Conservation (phyloP, 345 rosid genomes). For the Eutrema japonicum region DNA sequence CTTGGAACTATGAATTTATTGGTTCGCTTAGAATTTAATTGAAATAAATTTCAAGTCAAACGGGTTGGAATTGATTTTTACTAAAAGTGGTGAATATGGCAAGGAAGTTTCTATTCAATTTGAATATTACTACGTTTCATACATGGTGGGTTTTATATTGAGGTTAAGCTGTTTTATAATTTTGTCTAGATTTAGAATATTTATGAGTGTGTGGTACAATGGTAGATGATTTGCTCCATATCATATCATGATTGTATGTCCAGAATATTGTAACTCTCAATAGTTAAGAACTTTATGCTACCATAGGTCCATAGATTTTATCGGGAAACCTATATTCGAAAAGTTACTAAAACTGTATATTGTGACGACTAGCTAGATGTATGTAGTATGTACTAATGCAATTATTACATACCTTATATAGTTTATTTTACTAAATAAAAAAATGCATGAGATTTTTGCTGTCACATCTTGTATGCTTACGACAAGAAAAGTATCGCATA, state of each 20-base stretch:
- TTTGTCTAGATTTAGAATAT: not conserved
- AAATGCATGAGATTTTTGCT: not conserved
- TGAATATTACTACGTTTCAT: not conserved
- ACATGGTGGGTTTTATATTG: not conserved
- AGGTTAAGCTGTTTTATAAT: not conserved
- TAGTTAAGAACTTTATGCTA: not conserved
- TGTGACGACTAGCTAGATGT: not conserved
- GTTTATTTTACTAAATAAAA: not conserved
- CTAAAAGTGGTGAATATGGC: not conserved
- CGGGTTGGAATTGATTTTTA: constrained; percentile 9
- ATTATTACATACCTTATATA: not conserved
- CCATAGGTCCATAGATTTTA: not conserved
- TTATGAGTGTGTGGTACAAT: not conserved
- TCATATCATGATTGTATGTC: constrained; percentile 6
- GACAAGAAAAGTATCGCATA: constrained; percentile 37
- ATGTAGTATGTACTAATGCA: not conserved
- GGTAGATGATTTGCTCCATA: constrained; percentile 10
- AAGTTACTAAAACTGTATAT: not conserved
- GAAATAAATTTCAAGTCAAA: constrained; percentile 23
- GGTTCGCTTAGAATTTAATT: not conserved
- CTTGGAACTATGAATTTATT: constrained; percentile 26
- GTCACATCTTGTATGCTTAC: constrained; percentile 11
- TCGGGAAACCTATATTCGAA: not conserved
- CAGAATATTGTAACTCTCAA: not conserved
- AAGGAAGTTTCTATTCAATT: not conserved